Evolutionary conservation across 192 early-diverging fungal genomes (phyloP), one percentile per base, ranked within the genome.

Genomic region (Lobosporangium transversale): DNA sequence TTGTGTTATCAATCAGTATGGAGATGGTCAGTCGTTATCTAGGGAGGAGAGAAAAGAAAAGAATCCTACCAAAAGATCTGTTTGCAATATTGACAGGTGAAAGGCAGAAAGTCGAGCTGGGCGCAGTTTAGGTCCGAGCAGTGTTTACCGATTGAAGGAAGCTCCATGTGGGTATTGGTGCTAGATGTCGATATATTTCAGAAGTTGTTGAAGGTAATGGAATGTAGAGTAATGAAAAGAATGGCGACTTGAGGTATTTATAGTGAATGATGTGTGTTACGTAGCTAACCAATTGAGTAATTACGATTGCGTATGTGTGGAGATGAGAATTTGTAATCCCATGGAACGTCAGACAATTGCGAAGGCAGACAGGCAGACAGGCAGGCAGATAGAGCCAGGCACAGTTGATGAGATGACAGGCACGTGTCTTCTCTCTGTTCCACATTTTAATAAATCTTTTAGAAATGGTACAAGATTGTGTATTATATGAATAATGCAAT

Each of bases 61-160:
- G 44, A 20, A 35, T 10, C 57, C 37, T 81, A 83, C 84, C 84
- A 87, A 43, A 55, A 89, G 21, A 81, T 74, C 27, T 84, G 73
- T 59, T 83, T 83, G 70, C 87, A 89, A 62, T 87, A 65, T 12
- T 55, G 79, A 47, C 87, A 89, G 29, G 68, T 85, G 60, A 76
- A 85, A 37, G 87, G 87, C 10, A 89, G 53, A 62, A 87, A 71
- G 59, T 60, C 54, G 23, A 92, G 81, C 47, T 84, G 84, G 31
- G 76, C 70, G 60, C 91, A 93, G 14, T 58, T 63, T 20, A 66
- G n/a, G n/a, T 84, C 66, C 1, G 86, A 80, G 66, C 91, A 93
- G 43, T 90, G 85, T 48, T 85, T 81, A 56, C 91, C 91, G 52
- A 90, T 64, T 36, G 89, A 81, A n/a, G 87, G 89, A 26, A 93